Conservation (phyloP, 78 protist genomes). For the Dictyostelium brefeldianum region DNA sequence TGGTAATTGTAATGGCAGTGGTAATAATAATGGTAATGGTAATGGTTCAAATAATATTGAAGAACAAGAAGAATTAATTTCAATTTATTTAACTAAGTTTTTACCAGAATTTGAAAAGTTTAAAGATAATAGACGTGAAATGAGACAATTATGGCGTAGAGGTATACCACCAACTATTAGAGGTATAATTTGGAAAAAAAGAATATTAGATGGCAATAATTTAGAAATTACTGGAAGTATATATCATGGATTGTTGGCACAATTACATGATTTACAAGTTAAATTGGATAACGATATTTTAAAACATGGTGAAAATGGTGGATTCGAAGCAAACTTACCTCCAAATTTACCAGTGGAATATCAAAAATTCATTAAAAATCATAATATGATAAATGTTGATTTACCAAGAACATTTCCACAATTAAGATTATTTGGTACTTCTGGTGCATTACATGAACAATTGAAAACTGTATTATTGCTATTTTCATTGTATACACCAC, state of each 20-base stretch:
- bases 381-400: constrained; percentile 73
- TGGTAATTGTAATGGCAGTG: not conserved
- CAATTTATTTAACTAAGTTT: not conserved
- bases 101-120: constrained; percentile 43
- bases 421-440: constrained; percentile 32
- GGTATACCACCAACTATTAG: constrained; percentile 33
- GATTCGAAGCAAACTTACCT: not conserved
- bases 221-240: not conserved
- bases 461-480: constrained; percentile 33
- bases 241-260: not conserved
- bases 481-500: constrained; percentile 83
- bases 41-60: not conserved
- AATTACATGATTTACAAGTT: not conserved
- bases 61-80: constrained; percentile 6
- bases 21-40: not conserved
- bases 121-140: not conserved
- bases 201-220: constrained; percentile 40
- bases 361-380: not conserved
- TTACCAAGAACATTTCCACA: constrained; percentile 88
- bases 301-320: not conserved
- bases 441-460: constrained; percentile 74
- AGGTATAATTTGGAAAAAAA: constrained; percentile 30
- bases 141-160: constrained; percentile 46
- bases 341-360: constrained; percentile 3
- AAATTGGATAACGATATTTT: not conserved